These are phyloP conservation scores for Trichoderma guizhouense DNA, from an alignment of 2,329 filamentous ascomycete genomes.

Conservation along the genomic window DNA sequence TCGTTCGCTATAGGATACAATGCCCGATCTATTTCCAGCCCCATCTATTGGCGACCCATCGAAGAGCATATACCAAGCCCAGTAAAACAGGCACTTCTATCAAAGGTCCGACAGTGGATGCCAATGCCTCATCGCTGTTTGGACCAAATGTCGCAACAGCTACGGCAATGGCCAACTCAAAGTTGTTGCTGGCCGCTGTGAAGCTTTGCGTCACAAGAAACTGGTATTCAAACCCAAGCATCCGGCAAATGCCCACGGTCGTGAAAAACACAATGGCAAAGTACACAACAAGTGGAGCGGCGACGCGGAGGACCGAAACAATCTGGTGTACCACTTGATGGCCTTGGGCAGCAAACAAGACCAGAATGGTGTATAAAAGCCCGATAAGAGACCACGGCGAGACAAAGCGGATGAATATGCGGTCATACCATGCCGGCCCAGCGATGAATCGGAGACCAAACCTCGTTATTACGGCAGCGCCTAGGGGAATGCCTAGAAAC, in stretches of 20 bases:
- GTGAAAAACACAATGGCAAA: slow-evolving; percentile 71
- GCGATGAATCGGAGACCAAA: slow-evolving; percentile 54
- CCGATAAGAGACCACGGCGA: slow-evolving; percentile 77
- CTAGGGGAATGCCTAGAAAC: slow-evolving; percentile 81
- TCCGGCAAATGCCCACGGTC: slow-evolving; percentile 60
- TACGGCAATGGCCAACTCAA: slow-evolving; percentile 87
- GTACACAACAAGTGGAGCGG: slow-evolving; percentile 77
- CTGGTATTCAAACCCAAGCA: slow-evolving; percentile 71
- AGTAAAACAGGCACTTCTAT: slow-evolving; percentile 84
- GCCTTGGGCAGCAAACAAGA: slow-evolving; percentile 82
- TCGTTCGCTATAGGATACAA: not conserved
- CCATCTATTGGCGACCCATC: slow-evolving; percentile 53
- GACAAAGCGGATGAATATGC: slow-evolving; percentile 64
- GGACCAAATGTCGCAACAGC: slow-evolving; percentile 77
- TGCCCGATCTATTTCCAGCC: slow-evolving; percentile 44
- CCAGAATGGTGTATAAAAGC: slow-evolving; percentile 80
- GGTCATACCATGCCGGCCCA: slow-evolving; percentile 61
- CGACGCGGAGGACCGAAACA: slow-evolving; percentile 75
- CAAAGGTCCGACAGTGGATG: slow-evolving; percentile 77
- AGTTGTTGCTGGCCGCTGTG: slow-evolving; percentile 89
- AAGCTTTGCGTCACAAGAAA: slow-evolving; percentile 76
- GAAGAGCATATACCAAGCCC: slow-evolving; percentile 70
- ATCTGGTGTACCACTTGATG: slow-evolving; percentile 75
- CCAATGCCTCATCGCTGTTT: slow-evolving; percentile 74
- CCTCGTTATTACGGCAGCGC: slow-evolving; percentile 73